Evolutionary conservation across 83 land plant species (phyloP), one percentile per base, ranked within the genome.

Genomic region (Picea mariana): DNA sequence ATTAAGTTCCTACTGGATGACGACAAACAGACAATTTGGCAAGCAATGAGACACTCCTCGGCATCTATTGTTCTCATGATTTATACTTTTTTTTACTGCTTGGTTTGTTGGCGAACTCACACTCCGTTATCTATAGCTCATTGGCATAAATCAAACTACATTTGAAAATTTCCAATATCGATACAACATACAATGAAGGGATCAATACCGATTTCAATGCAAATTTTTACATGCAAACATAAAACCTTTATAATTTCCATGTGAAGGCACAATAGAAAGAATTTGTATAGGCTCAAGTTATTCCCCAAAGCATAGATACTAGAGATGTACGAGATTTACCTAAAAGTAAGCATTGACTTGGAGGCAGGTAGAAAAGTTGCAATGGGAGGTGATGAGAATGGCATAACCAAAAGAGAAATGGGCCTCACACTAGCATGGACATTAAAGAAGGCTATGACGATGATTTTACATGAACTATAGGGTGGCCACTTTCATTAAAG

Each of bases 61-160:
- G 95, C 96, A 63, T 92, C 99, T 23, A 88, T 93, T 27, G 82
- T 91, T 2, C 85, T 97, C 1, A 97, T 97, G 98, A 86, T 80
- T 21, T 97, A 95, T 71, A 88, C 92, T 77, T 97, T 97, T 78
- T 75, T 97, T 24, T n/a, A 79, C 92, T 40, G 85, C 92, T 55
- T 97, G 99, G 99, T 97, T 97, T 90, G 99, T 97, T 76, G 98
- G 99, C 40, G 99, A 98, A 3, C 91, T 97, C 13, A 95, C 98
- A 5, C 92, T 93, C 27, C 95, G 95, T 86, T 98, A 97, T 84
- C 85, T 92, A 75, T 97, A 97, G 79, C 94, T 97, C 24, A 97
- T 97, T 8, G 81, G 98, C 82, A 92, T 91, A 68, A 97, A 97
- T 81, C 93, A 93, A 93, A 93, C 95, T 4, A 93, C 95, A 16